Evolutionary conservation across 1,139 yeast species (phyloP).

Genomic region (Geotrichum aggregatum): DNA sequence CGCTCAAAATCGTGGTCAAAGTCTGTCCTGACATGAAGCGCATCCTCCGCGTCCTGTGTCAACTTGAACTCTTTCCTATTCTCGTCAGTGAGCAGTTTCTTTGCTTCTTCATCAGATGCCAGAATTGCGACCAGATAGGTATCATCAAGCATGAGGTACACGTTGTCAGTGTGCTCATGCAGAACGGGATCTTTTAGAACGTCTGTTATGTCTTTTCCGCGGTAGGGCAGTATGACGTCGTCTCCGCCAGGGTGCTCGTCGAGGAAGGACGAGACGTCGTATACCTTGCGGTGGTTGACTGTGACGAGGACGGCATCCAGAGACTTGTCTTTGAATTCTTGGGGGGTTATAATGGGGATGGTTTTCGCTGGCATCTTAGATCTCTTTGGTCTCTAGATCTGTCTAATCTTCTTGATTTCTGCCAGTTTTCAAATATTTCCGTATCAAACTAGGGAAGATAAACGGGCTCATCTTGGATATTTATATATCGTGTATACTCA

Average conservation of each 20-base stretch:
- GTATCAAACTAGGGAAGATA: no score
- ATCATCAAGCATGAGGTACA: constrained; percentile 85
- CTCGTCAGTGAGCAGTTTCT: constrained; percentile 44
- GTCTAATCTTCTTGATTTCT: no score
- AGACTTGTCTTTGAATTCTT: constrained; percentile 51
- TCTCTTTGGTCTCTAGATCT: no score
- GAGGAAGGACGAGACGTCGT: constrained; percentile 72
- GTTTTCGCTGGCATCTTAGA: constrained; percentile 19
- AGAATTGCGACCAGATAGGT: constrained; percentile 57
- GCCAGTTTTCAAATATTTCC: no score
- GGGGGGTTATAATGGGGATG: constrained; percentile 45
- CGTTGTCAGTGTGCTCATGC: constrained; percentile 78
- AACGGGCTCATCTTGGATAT: no score
- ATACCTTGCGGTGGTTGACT: constrained; percentile 68
- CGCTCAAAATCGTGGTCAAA: constrained; percentile 61
- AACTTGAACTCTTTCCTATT: constrained; percentile 30
- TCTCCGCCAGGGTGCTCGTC: constrained; percentile 88
- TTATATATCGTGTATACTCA: no score
- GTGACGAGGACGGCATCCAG: constrained; percentile 72
- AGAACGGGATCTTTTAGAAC: constrained; percentile 63
- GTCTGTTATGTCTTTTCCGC: constrained; percentile 78
- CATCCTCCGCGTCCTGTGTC: constrained; percentile 48
- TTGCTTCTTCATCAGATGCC: constrained; percentile 59
- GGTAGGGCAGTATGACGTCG: constrained; percentile 66
- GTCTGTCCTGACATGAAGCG: constrained; percentile 75